phyloP scores from a whole-genome alignment of 106 monocot genomes.

The Acorus calamus region DNA sequence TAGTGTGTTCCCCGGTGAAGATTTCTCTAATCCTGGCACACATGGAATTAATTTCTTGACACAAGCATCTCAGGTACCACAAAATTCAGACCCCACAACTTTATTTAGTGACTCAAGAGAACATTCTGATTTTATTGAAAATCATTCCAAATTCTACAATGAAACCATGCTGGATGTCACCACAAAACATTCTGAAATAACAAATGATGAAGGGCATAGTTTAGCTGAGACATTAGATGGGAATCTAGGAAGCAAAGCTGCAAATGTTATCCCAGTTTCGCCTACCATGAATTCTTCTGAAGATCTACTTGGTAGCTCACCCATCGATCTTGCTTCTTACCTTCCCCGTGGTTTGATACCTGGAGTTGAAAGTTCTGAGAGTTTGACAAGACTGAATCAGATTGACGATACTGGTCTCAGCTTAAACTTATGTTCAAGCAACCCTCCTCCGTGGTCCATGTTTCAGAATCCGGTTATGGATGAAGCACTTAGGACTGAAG shows the following conservation, averaged over 20 bases:
- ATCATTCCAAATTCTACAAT: slow-evolving; percentile 8
- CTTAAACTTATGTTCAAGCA: slow-evolving; percentile 8
- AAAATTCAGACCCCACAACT: slow-evolving; percentile 28
- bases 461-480: slow-evolving; percentile 17
- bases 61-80: slow-evolving; percentile 25
- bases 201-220: not conserved
- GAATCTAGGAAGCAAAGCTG: slow-evolving; percentile 2
- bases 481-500: slow-evolving; percentile 12
- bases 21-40: not conserved
- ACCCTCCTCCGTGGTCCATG: slow-evolving; percentile 17
- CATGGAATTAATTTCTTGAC: slow-evolving; percentile 17
- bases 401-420: slow-evolving; percentile 3
- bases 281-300: slow-evolving; percentile 21
- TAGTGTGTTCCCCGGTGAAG: slow-evolving; percentile 5
- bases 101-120: slow-evolving; percentile 6
- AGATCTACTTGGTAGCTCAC: slow-evolving; percentile 9
- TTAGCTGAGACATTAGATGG: slow-evolving; percentile 1
- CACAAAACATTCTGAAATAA: not conserved
- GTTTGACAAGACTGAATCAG: slow-evolving; percentile 7
- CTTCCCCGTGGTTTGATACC: slow-evolving; percentile 25
- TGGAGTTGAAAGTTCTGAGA: slow-evolving; percentile 6
- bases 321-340: slow-evolving; percentile 8
- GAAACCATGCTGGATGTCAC: slow-evolving; percentile 1
- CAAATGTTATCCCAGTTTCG: slow-evolving; percentile 3
- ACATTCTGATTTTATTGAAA: slow-evolving; percentile 8